Percentiles rank a stretch among this genome's conserved stretches.
Evolutionary conservation across 108 stramenopile genomes (phyloP).

Genomic region (Skeletonema costatum): DNA sequence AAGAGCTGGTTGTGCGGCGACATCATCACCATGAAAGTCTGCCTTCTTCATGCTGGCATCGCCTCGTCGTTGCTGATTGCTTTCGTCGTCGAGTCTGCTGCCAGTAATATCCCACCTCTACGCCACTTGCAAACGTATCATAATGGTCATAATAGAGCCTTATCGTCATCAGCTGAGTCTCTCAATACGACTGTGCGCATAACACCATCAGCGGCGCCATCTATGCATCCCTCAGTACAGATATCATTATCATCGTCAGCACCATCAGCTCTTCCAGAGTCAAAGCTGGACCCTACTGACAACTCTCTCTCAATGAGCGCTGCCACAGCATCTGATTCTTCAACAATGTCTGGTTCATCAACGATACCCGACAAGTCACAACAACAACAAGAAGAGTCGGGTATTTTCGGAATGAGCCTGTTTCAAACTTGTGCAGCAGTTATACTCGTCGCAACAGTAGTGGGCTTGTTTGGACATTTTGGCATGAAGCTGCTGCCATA

Average conservation of each 20-base stretch:
- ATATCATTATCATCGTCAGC: background rate
- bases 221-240: background rate
- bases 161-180: background rate
- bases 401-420: background rate
- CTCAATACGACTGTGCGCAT: background rate
- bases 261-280: background rate
- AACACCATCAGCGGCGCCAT: background rate
- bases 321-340: background rate
- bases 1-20: too few relatives aligned
- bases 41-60: too few relatives aligned
- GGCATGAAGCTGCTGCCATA: background rate
- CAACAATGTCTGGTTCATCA: background rate
- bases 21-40: too few relatives aligned
- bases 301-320: background rate
- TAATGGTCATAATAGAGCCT: too few relatives aligned
- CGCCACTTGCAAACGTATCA: too few relatives aligned
- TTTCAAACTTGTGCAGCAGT: background rate
- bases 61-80: too few relatives aligned
- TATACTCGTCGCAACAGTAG: background rate
- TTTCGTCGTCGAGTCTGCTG: background rate
- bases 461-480: background rate
- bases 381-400: background rate
- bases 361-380: background rate
- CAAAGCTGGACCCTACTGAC: background rate
- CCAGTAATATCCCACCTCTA: background rate